These are phyloP conservation scores for Acer saccharum DNA, from an alignment of 345 rosid genomes.

Conservation along the genomic window DNA sequence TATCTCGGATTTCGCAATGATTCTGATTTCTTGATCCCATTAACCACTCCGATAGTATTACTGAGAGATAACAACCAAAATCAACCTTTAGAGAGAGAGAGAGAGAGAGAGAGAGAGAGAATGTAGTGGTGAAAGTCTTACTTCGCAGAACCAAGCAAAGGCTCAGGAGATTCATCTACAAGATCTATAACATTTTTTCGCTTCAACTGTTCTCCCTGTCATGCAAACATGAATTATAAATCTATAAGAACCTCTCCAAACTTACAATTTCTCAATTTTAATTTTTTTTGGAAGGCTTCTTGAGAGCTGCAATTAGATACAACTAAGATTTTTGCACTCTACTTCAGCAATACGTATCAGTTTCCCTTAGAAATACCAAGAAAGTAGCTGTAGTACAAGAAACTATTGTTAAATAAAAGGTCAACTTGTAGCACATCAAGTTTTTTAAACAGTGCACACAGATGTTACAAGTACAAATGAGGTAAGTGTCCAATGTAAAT, in stretches of 20 bases:
- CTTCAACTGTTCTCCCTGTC: constrained; percentile 85
- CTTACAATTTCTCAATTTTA: not conserved
- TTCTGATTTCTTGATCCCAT: constrained; percentile 56
- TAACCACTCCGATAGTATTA: constrained; percentile 33
- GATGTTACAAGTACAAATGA: not conserved
- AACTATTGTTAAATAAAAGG: not conserved
- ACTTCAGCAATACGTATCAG: not conserved
- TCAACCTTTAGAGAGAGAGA: not conserved
- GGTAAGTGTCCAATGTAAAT: not conserved
- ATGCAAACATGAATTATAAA: constrained; percentile 18
- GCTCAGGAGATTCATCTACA: constrained; percentile 48
- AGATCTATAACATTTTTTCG: constrained; percentile 51
- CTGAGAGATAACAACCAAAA: constrained; percentile 18
- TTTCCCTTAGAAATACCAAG: not conserved
- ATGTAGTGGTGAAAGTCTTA: constrained; percentile 22
- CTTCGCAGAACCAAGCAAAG: constrained; percentile 45
- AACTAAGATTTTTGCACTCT: not conserved
- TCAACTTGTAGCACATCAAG: not conserved
- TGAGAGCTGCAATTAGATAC: not conserved
- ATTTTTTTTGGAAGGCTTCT: not conserved
- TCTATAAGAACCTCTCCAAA: not conserved
- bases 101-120: not conserved
- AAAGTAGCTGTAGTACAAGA: not conserved
- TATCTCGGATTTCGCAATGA: constrained; percentile 56
- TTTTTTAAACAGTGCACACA: not conserved